Evolutionary conservation across 1,139 yeast species (phyloP), one percentile per base, ranked within the genome.

Genomic region (Pichia sp.): DNA sequence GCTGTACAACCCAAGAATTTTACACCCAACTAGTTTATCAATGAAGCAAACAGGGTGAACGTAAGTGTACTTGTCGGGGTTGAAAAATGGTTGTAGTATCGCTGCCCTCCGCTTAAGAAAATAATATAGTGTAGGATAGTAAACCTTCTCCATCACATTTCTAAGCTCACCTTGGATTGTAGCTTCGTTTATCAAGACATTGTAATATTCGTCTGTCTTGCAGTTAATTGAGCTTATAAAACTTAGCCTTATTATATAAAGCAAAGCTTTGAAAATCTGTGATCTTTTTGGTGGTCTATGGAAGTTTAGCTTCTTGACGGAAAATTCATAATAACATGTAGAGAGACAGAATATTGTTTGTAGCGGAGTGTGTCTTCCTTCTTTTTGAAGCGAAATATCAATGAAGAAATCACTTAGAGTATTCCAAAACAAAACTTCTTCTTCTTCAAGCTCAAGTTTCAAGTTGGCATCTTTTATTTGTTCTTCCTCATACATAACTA

Each of bases 21-120:
- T 44, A 19, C 52, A 45, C 4, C 57, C 57, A 41, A 55, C 52
- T 39, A 52, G 36, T 37, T 55, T 54, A 21, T 52, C 46, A 2
- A 25, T 36, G 12, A 52, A 46, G 7, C 21, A 47, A 6, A 52
- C 53, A n/a, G 49, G 46, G 36, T 55, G 55, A 18, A 48, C 48
- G 49, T 47, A 55, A 4, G 54, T 47, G n/a, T 39, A 37, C 13
- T 46, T 41, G 5, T 42, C 47, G 6, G 47, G 44, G 34, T 52
- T 49, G 25, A 52, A 52, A 41, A 55, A 44, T 19, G 49, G 53
- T 34, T 44, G 46, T 10, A 46, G n/a, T n/a, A 30, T 44, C 1
- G 22, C n/a, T 6, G 44, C 9, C 43, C 51, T 48, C 4, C 36
- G 30, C 7, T 28, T 48, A 19, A 47, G 39, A 36, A 46, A 44